Evolutionary conservation across 805 yeast genomes (phyloP).

Genomic region (Candida manassasensis): DNA sequence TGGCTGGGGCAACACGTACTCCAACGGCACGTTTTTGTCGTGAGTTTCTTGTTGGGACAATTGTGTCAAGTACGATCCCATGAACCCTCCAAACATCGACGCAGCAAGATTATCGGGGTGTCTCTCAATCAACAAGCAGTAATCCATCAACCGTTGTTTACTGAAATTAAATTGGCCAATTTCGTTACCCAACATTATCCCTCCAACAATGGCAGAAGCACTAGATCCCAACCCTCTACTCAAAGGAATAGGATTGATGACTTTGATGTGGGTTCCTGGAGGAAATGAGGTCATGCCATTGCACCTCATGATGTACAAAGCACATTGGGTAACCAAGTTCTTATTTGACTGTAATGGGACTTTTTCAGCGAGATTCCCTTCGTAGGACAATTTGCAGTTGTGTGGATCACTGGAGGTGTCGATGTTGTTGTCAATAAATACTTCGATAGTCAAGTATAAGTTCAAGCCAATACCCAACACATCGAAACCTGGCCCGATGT

Average conservation of each 20-base stretch:
- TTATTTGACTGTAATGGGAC: constrained; percentile 77
- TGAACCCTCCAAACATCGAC: constrained; percentile 98
- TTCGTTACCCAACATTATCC: constrained; percentile 85
- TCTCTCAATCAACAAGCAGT: constrained; percentile 94
- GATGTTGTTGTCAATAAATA: constrained; percentile 50
- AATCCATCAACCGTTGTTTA: constrained; percentile 84
- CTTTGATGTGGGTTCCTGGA: constrained; percentile 72
- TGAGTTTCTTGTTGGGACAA: constrained; percentile 65
- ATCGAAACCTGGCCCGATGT: constrained; percentile 98
- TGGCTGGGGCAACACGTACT: constrained; percentile 75
- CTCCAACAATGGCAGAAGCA: constrained; percentile 98
- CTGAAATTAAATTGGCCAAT: constrained; percentile 69
- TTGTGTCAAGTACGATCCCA: constrained; percentile 88
- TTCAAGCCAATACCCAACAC: constrained; percentile 89
- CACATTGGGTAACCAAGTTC: constrained; percentile 88
- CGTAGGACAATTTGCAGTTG: constrained; percentile 67
- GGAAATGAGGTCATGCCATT: constrained; percentile 77
- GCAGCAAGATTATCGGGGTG: constrained; percentile 99
- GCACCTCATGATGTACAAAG: constrained; percentile 84
- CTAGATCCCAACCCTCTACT: constrained; percentile 97
- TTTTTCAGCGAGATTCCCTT: constrained; percentile 73
- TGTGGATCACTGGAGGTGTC: constrained; percentile 54
- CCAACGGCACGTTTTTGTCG: constrained; percentile 78
- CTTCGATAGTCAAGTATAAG: constrained; percentile 66
- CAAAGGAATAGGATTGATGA: constrained; percentile 87